A percentile compares a stretch with the other conserved stretches of the same genome.
Evolutionary conservation across 768 basidiomycete species (phyloP).

Genomic region (Calocybe cyanea): DNA sequence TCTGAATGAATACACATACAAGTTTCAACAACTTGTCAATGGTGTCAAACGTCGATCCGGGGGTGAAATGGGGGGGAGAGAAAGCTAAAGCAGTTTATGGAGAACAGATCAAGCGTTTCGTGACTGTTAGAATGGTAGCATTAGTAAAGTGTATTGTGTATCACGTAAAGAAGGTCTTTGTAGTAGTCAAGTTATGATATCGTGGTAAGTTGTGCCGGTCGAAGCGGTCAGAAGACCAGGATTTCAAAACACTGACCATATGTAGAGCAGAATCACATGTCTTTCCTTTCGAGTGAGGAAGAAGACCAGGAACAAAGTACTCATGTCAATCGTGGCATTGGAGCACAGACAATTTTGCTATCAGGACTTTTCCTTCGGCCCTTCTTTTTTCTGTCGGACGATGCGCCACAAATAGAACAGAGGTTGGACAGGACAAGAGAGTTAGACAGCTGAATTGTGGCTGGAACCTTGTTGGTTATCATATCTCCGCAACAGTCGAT

Average conservation of each 20-base stretch:
- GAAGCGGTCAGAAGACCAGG: not conserved
- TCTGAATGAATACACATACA: no score
- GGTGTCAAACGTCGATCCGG: no score
- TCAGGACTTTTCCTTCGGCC: not conserved
- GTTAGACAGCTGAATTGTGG: not conserved
- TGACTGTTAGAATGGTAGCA: no score
- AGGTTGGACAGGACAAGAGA: not conserved
- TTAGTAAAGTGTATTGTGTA: not conserved
- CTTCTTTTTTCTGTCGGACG: not conserved
- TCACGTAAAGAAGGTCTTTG: not conserved
- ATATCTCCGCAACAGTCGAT: no score
- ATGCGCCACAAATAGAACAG: constrained; percentile 1
- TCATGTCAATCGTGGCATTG: not conserved
- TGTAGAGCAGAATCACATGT: constrained; percentile 2
- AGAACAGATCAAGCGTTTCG: no score
- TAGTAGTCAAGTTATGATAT: no score
- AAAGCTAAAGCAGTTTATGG: no score
- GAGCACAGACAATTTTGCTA: not conserved
- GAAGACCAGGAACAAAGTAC: not conserved
- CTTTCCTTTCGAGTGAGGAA: not conserved
- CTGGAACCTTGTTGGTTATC: no score
- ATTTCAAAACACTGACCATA: not conserved
- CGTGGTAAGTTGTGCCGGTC: not conserved
- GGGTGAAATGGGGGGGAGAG: no score
- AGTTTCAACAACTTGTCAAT: no score